Conservation (phyloP, 768 basidiomycete genomes). For the Lentinus tigrinus region DNA sequence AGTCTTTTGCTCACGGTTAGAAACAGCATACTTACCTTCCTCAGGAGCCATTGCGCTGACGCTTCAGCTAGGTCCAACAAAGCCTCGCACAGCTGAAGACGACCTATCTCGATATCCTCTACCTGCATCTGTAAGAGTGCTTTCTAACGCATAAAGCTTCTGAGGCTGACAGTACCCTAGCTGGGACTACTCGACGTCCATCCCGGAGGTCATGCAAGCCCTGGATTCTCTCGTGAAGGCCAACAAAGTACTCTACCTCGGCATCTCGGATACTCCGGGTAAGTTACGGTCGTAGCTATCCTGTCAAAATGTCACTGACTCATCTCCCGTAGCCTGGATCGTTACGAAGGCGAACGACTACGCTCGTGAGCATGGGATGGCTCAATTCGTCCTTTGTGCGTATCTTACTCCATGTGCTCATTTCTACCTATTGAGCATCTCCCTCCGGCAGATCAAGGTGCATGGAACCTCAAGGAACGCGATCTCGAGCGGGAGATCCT, state of each 20-base stretch:
- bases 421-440: no score
- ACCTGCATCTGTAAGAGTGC: constrained; percentile 43
- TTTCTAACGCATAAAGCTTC: no score
- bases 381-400: constrained; percentile 16
- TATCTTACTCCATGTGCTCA: neutral
- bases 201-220: constrained; percentile 43
- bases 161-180: no score
- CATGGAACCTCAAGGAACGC: constrained; percentile 29
- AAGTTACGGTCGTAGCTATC: no score
- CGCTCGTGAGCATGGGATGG: constrained; percentile 36
- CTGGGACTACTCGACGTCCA: constrained; percentile 41
- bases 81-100: constrained; percentile 42
- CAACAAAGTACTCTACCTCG: constrained; percentile 41
- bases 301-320: no score
- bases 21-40: no score
- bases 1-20: constrained; percentile 3
- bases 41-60: no score
- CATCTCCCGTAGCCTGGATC: constrained; percentile 39
- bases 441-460: constrained; percentile 39
- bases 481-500: constrained; percentile 46
- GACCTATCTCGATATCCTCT: constrained; percentile 44
- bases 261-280: constrained; percentile 25
- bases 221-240: constrained; percentile 38
- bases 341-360: constrained; percentile 40
- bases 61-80: constrained; percentile 29